Evolutionary conservation across 208 protist genomes (phyloP), one percentile per base, ranked within the genome.

Genomic region (Blechomonas ayalai): DNA sequence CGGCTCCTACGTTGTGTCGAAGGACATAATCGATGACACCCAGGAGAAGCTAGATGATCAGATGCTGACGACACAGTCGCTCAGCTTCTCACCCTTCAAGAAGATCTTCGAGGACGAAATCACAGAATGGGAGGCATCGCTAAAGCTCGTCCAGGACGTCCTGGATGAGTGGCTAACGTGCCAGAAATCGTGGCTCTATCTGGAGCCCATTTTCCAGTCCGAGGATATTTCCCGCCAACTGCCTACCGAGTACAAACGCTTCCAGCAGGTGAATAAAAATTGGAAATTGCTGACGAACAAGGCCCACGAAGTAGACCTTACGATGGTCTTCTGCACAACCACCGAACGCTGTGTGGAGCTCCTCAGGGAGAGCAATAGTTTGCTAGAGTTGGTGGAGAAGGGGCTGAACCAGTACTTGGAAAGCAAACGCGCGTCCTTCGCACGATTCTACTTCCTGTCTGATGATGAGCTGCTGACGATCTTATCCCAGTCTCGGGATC

Each of bases 191-290:
- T 98, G 96, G 95, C 73, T 98, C 27, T 98, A 97, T 55, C 66
- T 98, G 13, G 92, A 97, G 57, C 96, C 96, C 48, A 98, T 98
- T 58, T 98, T 98, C 52, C 79, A 90, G 49, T 97, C 94, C 4
- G 92, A 97, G 52, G 96, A 98, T 56, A 98, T 98, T 45, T 58
- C 77, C 28, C 72, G 88, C 20, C 96, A 98, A 65, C 71, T 98
- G 5, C 95, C 95, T 0, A 60, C 61, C 24, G 95, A 98, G 68
- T 75, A 73, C 51, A 96, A 97, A 70, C 75, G 91, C 27, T 97
- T 97, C 51, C 59, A 85, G 56, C 66, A 75, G 46, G 92, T 98
- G 26, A 93, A 98, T 74, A 78, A 88, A 54, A 97, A 90, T 38
- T 98, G 95, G 95, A 79, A 89, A 39, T 81, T 86, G 31, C 56